These are phyloP conservation scores for Phytophthora fragariae DNA, from an alignment of 352 stramenopile species.

Conservation along the genomic window DNA sequence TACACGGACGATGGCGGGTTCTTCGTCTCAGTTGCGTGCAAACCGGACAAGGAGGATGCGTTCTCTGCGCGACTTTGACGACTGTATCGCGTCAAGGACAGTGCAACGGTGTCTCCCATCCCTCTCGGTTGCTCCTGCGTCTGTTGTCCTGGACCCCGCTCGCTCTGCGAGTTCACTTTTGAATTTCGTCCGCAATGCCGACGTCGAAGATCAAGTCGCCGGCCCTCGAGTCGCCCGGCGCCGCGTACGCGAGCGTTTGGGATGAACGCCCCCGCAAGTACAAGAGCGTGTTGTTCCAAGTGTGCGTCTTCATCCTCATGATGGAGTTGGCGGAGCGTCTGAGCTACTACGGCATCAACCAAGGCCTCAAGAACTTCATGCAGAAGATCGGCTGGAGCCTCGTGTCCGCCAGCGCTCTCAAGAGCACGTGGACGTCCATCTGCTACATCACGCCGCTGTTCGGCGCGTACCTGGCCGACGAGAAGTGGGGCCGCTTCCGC, in stretches of 20 bases:
- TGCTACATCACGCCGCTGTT: conserved; percentile 38
- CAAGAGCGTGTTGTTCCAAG: conserved; percentile 67
- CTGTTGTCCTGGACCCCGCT: background rate
- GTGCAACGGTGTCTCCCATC: conserved; percentile 17
- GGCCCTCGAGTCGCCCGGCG: conserved; percentile 28
- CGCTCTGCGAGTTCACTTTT: background rate
- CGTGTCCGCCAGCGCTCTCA: conserved; percentile 63
- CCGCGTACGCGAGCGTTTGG: conserved; percentile 42
- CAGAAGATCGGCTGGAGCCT: conserved; percentile 65
- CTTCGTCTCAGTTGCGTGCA: conserved; percentile 27
- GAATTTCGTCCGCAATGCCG: background rate
- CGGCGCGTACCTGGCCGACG: conserved; percentile 43
- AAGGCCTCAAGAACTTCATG: conserved; percentile 89
- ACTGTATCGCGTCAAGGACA: conserved; percentile 24
- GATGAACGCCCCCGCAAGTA: conserved; percentile 62
- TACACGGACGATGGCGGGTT: background rate
- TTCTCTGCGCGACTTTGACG: conserved; percentile 10
- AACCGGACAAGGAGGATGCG: conserved; percentile 33
- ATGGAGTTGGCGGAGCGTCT: conserved; percentile 33
- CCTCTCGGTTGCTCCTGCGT: conserved; percentile 6
- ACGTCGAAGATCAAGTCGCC: conserved; percentile 50
- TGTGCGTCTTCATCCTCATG: conserved; percentile 49
- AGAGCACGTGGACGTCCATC: conserved; percentile 45
- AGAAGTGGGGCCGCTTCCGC: conserved; percentile 67
- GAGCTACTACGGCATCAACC: conserved; percentile 89